phyloP scores from a whole-genome alignment of 768 basidiomycete genomes.

The Exsudoporus frostii region DNA sequence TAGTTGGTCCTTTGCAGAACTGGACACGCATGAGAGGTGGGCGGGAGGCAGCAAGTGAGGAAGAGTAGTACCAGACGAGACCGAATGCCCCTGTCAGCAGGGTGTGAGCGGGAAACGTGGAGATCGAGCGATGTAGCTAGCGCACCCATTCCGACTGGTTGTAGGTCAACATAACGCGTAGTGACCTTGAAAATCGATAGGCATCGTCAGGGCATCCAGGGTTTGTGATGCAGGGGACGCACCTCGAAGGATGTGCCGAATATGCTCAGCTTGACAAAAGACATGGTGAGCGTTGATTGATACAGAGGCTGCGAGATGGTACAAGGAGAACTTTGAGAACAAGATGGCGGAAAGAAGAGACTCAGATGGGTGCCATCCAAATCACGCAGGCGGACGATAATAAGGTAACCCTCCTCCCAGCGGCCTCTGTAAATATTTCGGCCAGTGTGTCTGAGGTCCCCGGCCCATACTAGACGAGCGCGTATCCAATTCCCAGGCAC shows the following conservation, averaged over 20 bases:
- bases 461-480: neutral
- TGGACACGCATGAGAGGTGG: constrained; percentile 32
- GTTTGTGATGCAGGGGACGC: constrained; percentile 14
- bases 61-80: constrained; percentile 78
- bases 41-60: neutral
- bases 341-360: constrained; percentile 14
- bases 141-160: constrained; percentile 98
- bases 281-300: constrained; percentile 46
- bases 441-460: constrained; percentile 24
- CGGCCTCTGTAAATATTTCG: constrained; percentile 9
- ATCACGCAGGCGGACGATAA: constrained; percentile 3
- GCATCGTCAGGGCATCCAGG: constrained; percentile 19
- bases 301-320: neutral
- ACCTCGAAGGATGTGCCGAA: constrained; percentile 98
- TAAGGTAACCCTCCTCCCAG: constrained; percentile 18
- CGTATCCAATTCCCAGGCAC: neutral
- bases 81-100: constrained; percentile 76
- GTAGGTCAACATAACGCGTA: constrained; percentile 97
- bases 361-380: constrained; percentile 13
- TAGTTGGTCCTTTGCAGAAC: constrained; percentile 93
- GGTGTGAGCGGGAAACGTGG: constrained; percentile 15
- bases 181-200: constrained; percentile 63
- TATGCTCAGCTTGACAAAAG: constrained; percentile 97
- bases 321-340: neutral
- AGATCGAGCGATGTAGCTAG: constrained; percentile 14